Percentiles rank a stretch among this genome's conserved stretches.
These are phyloP conservation scores for Picochlorum sp. DNA, from an alignment of 139 green algal species.

Conservation along the genomic window DNA sequence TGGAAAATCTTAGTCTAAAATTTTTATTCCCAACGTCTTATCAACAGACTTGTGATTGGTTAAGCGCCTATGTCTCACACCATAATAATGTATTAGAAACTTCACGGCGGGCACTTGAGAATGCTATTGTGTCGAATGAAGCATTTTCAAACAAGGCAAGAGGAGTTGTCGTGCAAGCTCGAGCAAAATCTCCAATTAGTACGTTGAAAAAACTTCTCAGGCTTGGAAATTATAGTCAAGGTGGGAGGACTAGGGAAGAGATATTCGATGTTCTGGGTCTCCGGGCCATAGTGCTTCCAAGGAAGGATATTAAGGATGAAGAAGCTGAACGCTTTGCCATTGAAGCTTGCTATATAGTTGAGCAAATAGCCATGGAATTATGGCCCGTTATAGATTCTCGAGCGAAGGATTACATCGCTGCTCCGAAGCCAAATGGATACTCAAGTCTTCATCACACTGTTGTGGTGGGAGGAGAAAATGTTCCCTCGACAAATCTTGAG, in stretches of 20 bases:
- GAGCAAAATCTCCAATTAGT: conserved; percentile 80
- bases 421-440: conserved; percentile 87
- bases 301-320: conserved; percentile 6
- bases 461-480: background rate
- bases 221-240: conserved; percentile 44
- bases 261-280: conserved; percentile 88
- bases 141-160: conserved; percentile 38
- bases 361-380: conserved; percentile 40
- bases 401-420: conserved; percentile 71
- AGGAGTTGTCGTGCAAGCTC: conserved; percentile 34
- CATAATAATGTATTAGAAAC: conserved; percentile 37
- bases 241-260: conserved; percentile 48
- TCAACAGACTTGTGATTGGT: conserved; percentile 45
- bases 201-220: conserved; percentile 91
- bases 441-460: conserved; percentile 75
- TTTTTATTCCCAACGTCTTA: conserved; percentile 82
- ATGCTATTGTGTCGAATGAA: conserved; percentile 35
- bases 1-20: conserved; percentile 71
- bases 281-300: conserved; percentile 63
- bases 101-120: conserved; percentile 35
- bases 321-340: conserved; percentile 10
- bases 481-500: background rate
- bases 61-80: conserved; percentile 36
- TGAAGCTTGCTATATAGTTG: conserved; percentile 67
- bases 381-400: conserved; percentile 54